Base-by-base conservation (phyloP, 2,329 filamentous ascomycete species). In the Mariannaea sp. region DNA sequence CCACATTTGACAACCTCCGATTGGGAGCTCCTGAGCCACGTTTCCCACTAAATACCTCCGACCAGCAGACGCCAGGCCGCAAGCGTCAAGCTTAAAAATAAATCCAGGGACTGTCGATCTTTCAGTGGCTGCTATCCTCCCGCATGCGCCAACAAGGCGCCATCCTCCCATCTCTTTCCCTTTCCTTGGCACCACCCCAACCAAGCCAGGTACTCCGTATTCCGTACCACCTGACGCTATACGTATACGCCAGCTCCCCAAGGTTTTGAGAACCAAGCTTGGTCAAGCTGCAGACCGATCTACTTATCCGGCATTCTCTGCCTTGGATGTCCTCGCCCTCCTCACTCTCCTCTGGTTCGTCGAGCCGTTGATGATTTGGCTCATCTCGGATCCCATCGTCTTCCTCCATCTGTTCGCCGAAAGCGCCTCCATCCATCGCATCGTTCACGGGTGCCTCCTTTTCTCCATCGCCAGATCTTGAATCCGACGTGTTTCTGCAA, bases 51-150 rank as follows among this genome's bases (percentile, higher is more conserved):
- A n/a, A n/a, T n/a, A n/a, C n/a, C n/a, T n/a, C n/a, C n/a, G n/a
- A n/a, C n/a, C n/a, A n/a, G n/a, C n/a, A n/a, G n/a, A n/a, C n/a
- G 22, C 41, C 36, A 29, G 12, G 12, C 16, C 33, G 27, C 17
- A 40, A 26, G 19, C 38, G 36, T 14, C 41, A 43, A 44, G 29
- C 46, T 42, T 49, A 35, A 49, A n/a, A 53, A 43, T 30, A 42
- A 48, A 49, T 44, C 40, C 20, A 49, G 40, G 45, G 27, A 54
- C 45, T 42, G 51, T 26, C 40, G 51, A 54, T 49, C 51, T 16
- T 10, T 40, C 20, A 20, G 51, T 38, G 30, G 49, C 51, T 16
- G 40, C 45, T n/a, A n/a, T n/a, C 20, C 45, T 43, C 51, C 45
- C 51, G 36, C 45, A 24, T 49, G 46, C 51, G 51, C 51, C 51